Conservation (phyloP, 371 early-diverging fungal species). For the Nosema muscidifuracis region DNA sequence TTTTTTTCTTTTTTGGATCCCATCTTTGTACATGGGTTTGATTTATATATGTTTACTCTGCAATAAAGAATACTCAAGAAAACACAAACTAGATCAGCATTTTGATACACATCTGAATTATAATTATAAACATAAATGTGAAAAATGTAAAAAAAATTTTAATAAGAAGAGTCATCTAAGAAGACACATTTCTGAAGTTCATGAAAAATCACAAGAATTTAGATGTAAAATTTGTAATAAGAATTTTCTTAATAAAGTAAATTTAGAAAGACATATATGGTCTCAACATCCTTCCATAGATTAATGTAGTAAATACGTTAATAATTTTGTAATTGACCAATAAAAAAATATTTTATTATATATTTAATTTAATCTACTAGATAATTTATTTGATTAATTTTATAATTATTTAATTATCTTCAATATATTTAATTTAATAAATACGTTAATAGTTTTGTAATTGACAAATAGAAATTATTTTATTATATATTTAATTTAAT, state of each 20-base stretch:
- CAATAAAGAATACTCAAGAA: background rate
- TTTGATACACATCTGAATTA: background rate
- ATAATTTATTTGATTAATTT: too few species aligned
- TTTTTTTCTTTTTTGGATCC: background rate
- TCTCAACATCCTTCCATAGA: background rate
- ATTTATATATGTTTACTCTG: slow-evolving; percentile 2
- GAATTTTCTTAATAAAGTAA: background rate
- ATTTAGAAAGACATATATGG: background rate
- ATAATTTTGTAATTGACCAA: too few species aligned
- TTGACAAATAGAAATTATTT: too few species aligned
- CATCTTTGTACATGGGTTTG: background rate
- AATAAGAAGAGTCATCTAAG: background rate
- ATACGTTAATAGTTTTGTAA: too few species aligned
- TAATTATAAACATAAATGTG: slow-evolving; percentile 6
- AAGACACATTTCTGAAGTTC: background rate
- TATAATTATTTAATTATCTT: too few species aligned
- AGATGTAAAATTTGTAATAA: slow-evolving; percentile 1
- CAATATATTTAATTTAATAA: too few species aligned
- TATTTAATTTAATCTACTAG: too few species aligned
- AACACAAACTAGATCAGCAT: background rate
- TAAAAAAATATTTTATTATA: too few species aligned
- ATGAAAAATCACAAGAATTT: background rate
- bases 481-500: too few species aligned
- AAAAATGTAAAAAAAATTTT: slow-evolving; percentile 14
- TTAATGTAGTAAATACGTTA: too few species aligned